Evolutionary conservation across 2,329 filamentous ascomycete genomes (phyloP).

Genomic region (Cyanodermella asteris): DNA sequence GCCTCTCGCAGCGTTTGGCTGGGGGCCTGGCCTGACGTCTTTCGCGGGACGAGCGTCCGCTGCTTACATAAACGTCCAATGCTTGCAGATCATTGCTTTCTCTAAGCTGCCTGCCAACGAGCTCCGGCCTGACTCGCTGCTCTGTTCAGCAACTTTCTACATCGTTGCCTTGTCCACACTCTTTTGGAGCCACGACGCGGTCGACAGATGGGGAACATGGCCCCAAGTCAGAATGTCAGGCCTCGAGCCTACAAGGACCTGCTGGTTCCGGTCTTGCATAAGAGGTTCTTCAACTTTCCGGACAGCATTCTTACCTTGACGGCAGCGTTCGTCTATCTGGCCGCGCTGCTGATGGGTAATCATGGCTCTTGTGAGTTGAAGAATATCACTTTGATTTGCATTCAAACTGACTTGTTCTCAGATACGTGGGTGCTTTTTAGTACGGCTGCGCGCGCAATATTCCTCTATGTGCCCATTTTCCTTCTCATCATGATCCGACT

Average conservation of each 20-base stretch:
- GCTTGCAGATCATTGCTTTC: too few relatives aligned
- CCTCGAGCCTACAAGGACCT: slow-evolving; percentile 56
- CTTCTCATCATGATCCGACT: slow-evolving; percentile 69
- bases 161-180: too few relatives aligned
- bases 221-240: too few relatives aligned
- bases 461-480: slow-evolving; percentile 57
- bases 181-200: too few relatives aligned
- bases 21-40: too few relatives aligned
- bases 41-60: too few relatives aligned
- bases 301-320: slow-evolving; percentile 44
- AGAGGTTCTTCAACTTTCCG: slow-evolving; percentile 63
- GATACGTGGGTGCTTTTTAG: slow-evolving; percentile 77
- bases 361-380: slow-evolving; percentile 43
- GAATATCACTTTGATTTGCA: neutral
- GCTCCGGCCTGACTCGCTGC: too few relatives aligned
- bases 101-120: too few relatives aligned
- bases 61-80: too few relatives aligned
- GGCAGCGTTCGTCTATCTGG: slow-evolving; percentile 49
- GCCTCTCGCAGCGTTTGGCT: too few relatives aligned
- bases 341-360: slow-evolving; percentile 46
- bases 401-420: slow-evolving; percentile 15
- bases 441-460: slow-evolving; percentile 47
- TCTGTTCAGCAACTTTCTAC: too few relatives aligned
- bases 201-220: too few relatives aligned
- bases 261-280: slow-evolving; percentile 68